Evolutionary conservation across 495 filamentous ascomycete species (phyloP).

Genomic region (Xylaria longipes): DNA sequence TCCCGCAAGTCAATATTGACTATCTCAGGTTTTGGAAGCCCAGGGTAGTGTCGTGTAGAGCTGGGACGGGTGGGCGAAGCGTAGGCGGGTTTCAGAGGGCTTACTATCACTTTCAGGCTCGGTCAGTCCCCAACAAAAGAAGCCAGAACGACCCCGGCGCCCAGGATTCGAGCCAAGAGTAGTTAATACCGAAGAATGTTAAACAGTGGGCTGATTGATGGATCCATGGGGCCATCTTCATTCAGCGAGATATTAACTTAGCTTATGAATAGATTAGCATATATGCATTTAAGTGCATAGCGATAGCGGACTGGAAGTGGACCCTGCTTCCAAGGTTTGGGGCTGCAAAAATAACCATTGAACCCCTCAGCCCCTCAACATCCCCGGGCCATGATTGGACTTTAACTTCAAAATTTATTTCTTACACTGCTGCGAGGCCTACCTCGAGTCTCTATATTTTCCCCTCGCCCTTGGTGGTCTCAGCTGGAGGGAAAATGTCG

Average conservation of each 20-base stretch:
- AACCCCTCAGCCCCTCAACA: neutral
- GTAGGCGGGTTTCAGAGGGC: neutral
- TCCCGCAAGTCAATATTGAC: constrained; percentile 11
- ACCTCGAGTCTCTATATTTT: neutral
- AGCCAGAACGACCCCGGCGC: constrained; percentile 6
- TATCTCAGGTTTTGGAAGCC: neutral
- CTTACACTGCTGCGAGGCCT: neutral
- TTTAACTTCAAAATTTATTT: neutral
- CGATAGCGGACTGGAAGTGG: too few relatives aligned
- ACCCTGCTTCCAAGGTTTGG: too few relatives aligned
- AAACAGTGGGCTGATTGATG: constrained; percentile 20
- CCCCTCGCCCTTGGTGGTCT: neutral
- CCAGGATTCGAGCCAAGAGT: neutral
- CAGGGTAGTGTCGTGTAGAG: neutral
- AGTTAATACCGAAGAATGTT: constrained; percentile 7
- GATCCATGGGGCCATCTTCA: neutral
- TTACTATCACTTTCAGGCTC: constrained; percentile 5
- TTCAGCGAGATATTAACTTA: neutral
- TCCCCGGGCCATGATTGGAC: neutral
- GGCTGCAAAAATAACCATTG: neutral
- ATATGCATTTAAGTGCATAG: neutral
- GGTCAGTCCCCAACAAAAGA: constrained; percentile 11
- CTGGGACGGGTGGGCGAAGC: neutral
- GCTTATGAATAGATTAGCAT: constrained; percentile 1
- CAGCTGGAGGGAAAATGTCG: neutral